Conservation (phyloP, 371 early-diverging fungal species). For the Mortierella sp. region DNA sequence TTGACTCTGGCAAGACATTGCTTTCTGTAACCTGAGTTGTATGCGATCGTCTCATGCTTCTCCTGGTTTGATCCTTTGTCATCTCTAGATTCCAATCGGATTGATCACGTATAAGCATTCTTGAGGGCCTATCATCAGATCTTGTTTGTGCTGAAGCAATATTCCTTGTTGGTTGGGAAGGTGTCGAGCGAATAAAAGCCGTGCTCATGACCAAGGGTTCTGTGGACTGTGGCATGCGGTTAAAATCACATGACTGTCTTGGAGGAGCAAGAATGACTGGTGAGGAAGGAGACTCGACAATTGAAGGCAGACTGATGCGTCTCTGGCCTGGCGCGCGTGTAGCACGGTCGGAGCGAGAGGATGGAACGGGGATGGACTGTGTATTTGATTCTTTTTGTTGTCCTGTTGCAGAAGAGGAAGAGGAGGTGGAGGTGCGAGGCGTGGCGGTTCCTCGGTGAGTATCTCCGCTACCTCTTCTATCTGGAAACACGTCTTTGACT, state of each 20-base stretch:
- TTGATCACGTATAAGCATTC: neutral
- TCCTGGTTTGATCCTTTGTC: constrained; percentile 5
- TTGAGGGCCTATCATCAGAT: constrained; percentile 10
- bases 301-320: constrained; percentile 48
- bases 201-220: constrained; percentile 39
- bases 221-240: constrained; percentile 42
- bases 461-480: constrained; percentile 21
- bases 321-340: constrained; percentile 33
- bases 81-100: neutral
- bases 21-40: constrained; percentile 11
- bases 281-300: constrained; percentile 38
- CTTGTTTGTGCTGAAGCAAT: constrained; percentile 9
- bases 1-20: constrained; percentile 4
- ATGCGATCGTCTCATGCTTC: constrained; percentile 25
- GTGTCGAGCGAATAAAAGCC: constrained; percentile 30
- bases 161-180: constrained; percentile 32
- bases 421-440: neutral
- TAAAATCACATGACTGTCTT: constrained; percentile 48
- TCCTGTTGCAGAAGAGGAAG: neutral
- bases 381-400: constrained; percentile 21
- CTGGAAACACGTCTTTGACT: constrained; percentile 22
- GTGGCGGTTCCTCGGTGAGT: constrained; percentile 14
- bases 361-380: constrained; percentile 18
- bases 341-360: constrained; percentile 12
- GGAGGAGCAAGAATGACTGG: constrained; percentile 35